Percentiles rank a stretch among this genome's conserved stretches.
Conservation (phyloP, 2,329 filamentous ascomycete genomes). For the Talaromyces albobiverticillius region DNA sequence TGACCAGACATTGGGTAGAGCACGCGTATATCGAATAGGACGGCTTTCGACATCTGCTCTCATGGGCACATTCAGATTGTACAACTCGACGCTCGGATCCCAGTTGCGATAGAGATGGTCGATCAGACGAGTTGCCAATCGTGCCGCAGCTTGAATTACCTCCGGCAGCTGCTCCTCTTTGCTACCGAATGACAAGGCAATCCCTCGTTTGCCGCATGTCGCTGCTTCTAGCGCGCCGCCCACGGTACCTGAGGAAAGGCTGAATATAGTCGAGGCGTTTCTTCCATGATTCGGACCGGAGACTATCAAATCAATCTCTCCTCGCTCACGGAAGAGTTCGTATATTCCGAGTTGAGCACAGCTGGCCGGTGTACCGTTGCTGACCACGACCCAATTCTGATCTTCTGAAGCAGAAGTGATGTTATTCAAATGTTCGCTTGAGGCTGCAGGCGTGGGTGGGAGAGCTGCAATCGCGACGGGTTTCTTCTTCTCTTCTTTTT, state of each 20-base stretch:
- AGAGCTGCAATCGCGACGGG: neutral
- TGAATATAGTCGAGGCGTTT: conserved; percentile 75
- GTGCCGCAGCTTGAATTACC: conserved; percentile 70
- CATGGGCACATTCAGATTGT: conserved; percentile 82
- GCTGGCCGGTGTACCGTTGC: conserved; percentile 72
- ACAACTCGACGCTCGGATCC: conserved; percentile 70
- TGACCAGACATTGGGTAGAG: conserved; percentile 85
- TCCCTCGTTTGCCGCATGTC: conserved; percentile 62
- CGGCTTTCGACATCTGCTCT: conserved; percentile 65
- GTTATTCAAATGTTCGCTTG: conserved; percentile 9
- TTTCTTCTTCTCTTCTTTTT: neutral
- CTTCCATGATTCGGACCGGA: conserved; percentile 76
- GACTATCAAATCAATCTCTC: conserved; percentile 69
- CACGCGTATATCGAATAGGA: conserved; percentile 71
- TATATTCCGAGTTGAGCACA: conserved; percentile 75
- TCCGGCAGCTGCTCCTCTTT: conserved; percentile 71
- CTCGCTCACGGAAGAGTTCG: conserved; percentile 68
- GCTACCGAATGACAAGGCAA: conserved; percentile 84
- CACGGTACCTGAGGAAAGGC: conserved; percentile 70
- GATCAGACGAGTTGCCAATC: conserved; percentile 69
- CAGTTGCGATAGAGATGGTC: conserved; percentile 71
- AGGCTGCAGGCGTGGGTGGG: conserved; percentile 9
- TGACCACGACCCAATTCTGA: conserved; percentile 65
- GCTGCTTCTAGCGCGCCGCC: conserved; percentile 73
- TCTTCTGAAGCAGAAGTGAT: neutral